These are phyloP conservation scores for Coelastrella sp. DNA, from an alignment of 139 green algal species.

Conservation along the genomic window DNA sequence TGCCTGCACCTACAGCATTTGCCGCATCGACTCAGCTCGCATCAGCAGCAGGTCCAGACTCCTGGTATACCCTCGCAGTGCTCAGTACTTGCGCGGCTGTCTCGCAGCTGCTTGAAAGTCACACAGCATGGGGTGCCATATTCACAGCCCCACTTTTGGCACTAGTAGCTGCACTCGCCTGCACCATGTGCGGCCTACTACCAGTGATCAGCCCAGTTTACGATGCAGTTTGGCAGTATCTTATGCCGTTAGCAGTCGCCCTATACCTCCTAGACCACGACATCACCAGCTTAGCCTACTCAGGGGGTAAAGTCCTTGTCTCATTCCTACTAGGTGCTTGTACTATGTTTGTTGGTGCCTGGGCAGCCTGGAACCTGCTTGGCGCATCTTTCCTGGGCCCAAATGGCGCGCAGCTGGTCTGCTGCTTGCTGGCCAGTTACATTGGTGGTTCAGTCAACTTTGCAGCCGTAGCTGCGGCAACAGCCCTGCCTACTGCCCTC, in stretches of 20 bases:
- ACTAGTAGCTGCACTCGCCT: slow-evolving; percentile 51
- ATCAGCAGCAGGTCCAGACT: neutral
- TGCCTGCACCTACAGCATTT: neutral
- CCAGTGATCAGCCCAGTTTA: slow-evolving; percentile 55
- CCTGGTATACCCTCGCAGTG: slow-evolving; percentile 17
- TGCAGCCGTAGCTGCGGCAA: slow-evolving; percentile 70
- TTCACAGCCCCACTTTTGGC: slow-evolving; percentile 63
- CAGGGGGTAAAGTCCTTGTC: slow-evolving; percentile 55
- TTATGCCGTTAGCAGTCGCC: slow-evolving; percentile 77
- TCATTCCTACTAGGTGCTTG: slow-evolving; percentile 72
- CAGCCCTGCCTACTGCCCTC: neutral
- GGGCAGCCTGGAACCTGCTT: slow-evolving; percentile 65
- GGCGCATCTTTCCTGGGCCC: neutral
- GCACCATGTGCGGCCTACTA: slow-evolving; percentile 50
- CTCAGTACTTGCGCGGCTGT: slow-evolving; percentile 25
- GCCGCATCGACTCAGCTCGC: neutral
- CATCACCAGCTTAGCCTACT: slow-evolving; percentile 55
- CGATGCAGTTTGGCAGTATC: slow-evolving; percentile 62
- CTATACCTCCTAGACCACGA: slow-evolving; percentile 79
- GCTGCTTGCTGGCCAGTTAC: slow-evolving; percentile 82
- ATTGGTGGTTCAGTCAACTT: slow-evolving; percentile 89
- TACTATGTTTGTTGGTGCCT: slow-evolving; percentile 70
- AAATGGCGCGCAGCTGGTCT: slow-evolving; percentile 68
- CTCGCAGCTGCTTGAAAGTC: slow-evolving; percentile 4
- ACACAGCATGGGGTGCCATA: slow-evolving; percentile 25